phyloP scores from a whole-genome alignment of 2,329 filamentous ascomycete genomes.

The Cordyceps tenuipes region DNA sequence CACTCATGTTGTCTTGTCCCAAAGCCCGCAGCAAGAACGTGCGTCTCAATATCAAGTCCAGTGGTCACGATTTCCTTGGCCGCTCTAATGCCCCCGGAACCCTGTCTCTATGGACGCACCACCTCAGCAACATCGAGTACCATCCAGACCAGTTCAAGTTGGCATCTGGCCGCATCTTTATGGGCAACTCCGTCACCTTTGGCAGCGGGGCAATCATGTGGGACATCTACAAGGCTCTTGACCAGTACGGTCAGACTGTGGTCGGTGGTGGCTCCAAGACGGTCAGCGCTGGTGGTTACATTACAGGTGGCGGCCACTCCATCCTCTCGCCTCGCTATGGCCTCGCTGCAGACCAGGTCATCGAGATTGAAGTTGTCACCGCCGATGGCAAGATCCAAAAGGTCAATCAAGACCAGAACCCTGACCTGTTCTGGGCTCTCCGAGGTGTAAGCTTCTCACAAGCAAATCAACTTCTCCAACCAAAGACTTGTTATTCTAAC shows the following conservation, averaged over 20 bases:
- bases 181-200: slow-evolving; percentile 41
- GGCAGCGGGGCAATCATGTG: slow-evolving; percentile 45
- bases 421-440: slow-evolving; percentile 57
- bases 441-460: slow-evolving; percentile 36
- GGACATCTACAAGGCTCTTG: slow-evolving; percentile 38
- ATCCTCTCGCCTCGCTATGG: slow-evolving; percentile 45
- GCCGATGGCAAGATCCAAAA: slow-evolving; percentile 40
- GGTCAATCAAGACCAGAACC: slow-evolving; percentile 43
- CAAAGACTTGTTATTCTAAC: neutral
- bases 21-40: slow-evolving; percentile 34
- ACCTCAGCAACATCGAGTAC: slow-evolving; percentile 32
- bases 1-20: neutral
- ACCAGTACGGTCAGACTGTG: slow-evolving; percentile 36
- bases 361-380: slow-evolving; percentile 50
- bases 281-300: slow-evolving; percentile 53
- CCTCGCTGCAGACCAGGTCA: slow-evolving; percentile 53
- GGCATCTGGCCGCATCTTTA: slow-evolving; percentile 33
- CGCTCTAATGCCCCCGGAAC: slow-evolving; percentile 40
- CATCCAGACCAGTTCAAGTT: slow-evolving; percentile 34
- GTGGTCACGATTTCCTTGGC: slow-evolving; percentile 36
- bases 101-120: slow-evolving; percentile 45
- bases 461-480: neutral
- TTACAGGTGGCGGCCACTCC: slow-evolving; percentile 54
- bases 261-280: slow-evolving; percentile 47
- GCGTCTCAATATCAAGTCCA: slow-evolving; percentile 33